Evolutionary conservation across 2,329 filamentous ascomycete genomes (phyloP), one percentile per base, ranked within the genome.

Genomic region (Beauveria caledonica): DNA sequence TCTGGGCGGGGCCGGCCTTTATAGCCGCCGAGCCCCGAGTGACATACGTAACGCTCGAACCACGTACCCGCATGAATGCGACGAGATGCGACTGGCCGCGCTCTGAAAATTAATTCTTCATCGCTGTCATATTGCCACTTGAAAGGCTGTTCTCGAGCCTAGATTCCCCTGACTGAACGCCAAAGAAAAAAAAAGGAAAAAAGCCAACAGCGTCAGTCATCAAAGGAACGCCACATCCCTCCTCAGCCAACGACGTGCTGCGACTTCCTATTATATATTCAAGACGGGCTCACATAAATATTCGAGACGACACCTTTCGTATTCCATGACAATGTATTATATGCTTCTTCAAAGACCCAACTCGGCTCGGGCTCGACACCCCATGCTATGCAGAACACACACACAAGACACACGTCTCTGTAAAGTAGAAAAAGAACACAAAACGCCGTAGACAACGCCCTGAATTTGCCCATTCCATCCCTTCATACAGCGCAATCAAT

Each of bases 371-470:
- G 19, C 57, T 33, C 48, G 44, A 23, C 50, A 49, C 58, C 58
- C 23, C 44, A 51, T 60, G 52, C 58, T 60, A 60, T 60, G 58
- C 51, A 60, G 51, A 44, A 51, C 29, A 49, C 48, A 53, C 49
- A 39, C 13, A 13, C 13, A 44, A 39, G n/a, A 13, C 13, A 44
- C 53, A 44, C 21, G 23, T 56, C 33, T 36, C 33, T 36, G 33
- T 36, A 36, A 33, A 36, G 21, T 21, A 42, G 15, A 42, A 19
- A 10, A 42, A 40, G 13, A 40, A 51, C 8, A 23, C 17, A 11
- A 56, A 60, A 60, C 58, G 51, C 58, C 58, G n/a, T 50, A 36
- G 23, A 50, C 42, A 56, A 60, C 58, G 52, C 58, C 51, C 10
- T 15, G 23, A 21, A 33, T 23, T 15, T 45, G 27, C 49, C 48